Evolutionary conservation across 2,329 filamentous ascomycete genomes (phyloP).

Genomic region (Hymenoscyphus salicellus): DNA sequence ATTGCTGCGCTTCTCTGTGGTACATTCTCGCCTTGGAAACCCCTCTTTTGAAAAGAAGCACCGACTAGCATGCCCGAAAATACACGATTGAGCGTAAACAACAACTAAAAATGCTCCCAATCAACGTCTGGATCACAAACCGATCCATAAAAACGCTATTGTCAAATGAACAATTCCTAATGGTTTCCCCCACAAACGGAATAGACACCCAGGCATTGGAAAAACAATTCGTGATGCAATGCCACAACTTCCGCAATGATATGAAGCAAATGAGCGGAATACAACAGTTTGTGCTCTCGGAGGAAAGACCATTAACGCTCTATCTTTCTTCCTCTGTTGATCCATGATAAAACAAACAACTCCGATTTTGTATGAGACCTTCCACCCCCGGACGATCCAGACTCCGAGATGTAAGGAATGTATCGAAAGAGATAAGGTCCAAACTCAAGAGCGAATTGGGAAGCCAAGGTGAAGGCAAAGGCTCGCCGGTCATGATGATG

Average conservation of each 20-base stretch:
- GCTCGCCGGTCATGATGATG: background rate
- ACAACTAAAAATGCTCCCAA: background rate
- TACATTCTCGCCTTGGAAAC: too few species aligned
- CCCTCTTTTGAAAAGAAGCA: too few species aligned
- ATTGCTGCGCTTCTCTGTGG: too few species aligned
- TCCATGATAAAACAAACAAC: background rate
- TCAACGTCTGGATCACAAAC: background rate
- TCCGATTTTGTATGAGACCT: background rate
- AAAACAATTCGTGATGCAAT: background rate
- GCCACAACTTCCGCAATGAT: background rate
- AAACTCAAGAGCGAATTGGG: slow-evolving; percentile 5
- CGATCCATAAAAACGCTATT: background rate
- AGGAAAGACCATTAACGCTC: background rate
- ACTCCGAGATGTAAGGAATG: background rate
- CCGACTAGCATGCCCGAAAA: too few species aligned
- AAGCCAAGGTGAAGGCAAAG: background rate
- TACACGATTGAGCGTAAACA: background rate
- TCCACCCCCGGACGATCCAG: background rate
- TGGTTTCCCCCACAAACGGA: background rate
- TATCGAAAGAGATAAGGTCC: slow-evolving; percentile 5
- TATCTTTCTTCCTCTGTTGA: background rate
- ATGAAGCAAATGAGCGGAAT: background rate
- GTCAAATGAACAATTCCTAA: background rate
- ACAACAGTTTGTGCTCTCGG: background rate
- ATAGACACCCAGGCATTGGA: background rate